Evolutionary conservation across 192 early-diverging fungal species (phyloP).

Genomic region (Entophlyctis helioformis): DNA sequence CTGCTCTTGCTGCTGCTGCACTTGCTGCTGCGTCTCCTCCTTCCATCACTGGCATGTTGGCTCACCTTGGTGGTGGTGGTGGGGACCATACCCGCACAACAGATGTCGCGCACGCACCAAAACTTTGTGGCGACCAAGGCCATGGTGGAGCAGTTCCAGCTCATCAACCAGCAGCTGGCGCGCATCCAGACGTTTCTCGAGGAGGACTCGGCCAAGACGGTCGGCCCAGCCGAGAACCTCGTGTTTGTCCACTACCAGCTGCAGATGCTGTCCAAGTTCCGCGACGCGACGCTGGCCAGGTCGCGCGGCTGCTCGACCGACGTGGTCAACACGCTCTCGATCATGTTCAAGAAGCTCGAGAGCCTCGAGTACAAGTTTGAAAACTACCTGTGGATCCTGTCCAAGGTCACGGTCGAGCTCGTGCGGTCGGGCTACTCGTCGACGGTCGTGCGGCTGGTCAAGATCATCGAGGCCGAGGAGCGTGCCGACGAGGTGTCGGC

Average conservation of each 20-base stretch:
- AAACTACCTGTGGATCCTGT: slow-evolving; percentile 73
- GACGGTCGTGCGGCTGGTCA: slow-evolving; percentile 76
- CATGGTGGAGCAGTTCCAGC: slow-evolving; percentile 77
- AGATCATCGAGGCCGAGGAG: slow-evolving; percentile 93
- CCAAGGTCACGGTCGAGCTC: slow-evolving; percentile 67
- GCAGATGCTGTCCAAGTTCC: slow-evolving; percentile 70
- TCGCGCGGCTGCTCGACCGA: slow-evolving; percentile 56
- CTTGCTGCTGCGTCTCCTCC: not conserved
- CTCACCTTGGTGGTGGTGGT: not conserved
- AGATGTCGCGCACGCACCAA: slow-evolving; percentile 86
- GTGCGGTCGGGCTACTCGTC: slow-evolving; percentile 55
- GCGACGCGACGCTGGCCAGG: slow-evolving; percentile 71
- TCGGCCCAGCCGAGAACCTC: slow-evolving; percentile 65
- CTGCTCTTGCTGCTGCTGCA: not conserved
- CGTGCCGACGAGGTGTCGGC: slow-evolving; percentile 65
- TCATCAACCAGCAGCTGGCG: slow-evolving; percentile 70
- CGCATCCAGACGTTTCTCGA: slow-evolving; percentile 56
- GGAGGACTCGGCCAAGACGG: slow-evolving; percentile 49
- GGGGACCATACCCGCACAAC: not conserved
- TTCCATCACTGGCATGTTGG: too few relatives aligned
- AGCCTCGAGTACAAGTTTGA: slow-evolving; percentile 73
- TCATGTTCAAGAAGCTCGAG: slow-evolving; percentile 80
- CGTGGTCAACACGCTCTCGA: slow-evolving; percentile 68
- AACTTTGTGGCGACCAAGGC: slow-evolving; percentile 87
- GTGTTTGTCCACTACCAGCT: slow-evolving; percentile 81